Percentiles rank a stretch among this genome's conserved stretches.
These are phyloP conservation scores for Leersia perrieri DNA, from an alignment of 176 grass and related monocot genomes.

Conservation along the genomic window DNA sequence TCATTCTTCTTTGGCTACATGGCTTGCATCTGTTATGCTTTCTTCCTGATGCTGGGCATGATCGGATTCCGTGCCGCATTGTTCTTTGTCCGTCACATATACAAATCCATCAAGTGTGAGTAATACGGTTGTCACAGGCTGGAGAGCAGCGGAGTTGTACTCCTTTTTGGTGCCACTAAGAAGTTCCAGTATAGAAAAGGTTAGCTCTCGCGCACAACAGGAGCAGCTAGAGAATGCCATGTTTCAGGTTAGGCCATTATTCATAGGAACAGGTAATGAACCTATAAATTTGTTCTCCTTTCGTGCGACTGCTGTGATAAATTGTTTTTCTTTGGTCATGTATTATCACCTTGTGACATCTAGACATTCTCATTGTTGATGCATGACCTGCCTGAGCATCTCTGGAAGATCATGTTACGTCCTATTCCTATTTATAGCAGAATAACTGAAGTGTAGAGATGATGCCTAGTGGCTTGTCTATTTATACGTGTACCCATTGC, in stretches of 20 bases:
- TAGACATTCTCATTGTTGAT: constrained; percentile 42
- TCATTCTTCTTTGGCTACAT: constrained; percentile 99
- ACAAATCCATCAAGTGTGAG: constrained; percentile 97
- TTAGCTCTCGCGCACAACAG: constrained; percentile 52
- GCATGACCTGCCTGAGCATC: constrained; percentile 40
- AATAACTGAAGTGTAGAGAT: constrained; percentile 38
- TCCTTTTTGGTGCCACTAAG: constrained; percentile 50
- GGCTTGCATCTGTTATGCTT: constrained; percentile 98
- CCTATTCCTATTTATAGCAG: constrained; percentile 21
- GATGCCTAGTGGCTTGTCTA: not conserved
- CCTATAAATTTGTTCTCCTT: constrained; percentile 65
- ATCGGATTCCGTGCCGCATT: constrained; percentile 84
- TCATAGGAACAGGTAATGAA: constrained; percentile 67
- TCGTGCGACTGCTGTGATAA: constrained; percentile 49
- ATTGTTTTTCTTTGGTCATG: constrained; percentile 36
- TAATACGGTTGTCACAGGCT: constrained; percentile 28
- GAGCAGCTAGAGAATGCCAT: constrained; percentile 51
- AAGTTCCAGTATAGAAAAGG: constrained; percentile 52
- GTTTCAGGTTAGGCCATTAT: constrained; percentile 71
- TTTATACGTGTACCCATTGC: constrained; percentile 12
- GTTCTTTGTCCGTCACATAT: constrained; percentile 98
- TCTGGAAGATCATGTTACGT: constrained; percentile 36
- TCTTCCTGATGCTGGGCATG: constrained; percentile 95
- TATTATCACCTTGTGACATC: constrained; percentile 40
- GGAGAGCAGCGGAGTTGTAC: constrained; percentile 53